Evolutionary conservation across 306 rosid genomes (phyloP).

Genomic region (Begonia fuchsioides): DNA sequence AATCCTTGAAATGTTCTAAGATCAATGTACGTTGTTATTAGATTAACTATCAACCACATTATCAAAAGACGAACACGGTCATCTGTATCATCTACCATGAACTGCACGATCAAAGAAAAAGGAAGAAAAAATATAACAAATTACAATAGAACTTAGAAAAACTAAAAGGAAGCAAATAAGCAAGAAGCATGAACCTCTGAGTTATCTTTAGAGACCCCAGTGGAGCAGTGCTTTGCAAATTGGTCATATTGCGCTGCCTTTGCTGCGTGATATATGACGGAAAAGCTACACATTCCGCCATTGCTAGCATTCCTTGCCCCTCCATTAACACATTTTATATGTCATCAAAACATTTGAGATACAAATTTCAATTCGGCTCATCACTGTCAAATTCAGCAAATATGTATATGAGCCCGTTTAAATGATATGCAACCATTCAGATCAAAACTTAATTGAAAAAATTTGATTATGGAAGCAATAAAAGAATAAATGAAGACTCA

Average conservation of each 20-base stretch:
- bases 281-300: conserved; percentile 60
- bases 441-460: not conserved
- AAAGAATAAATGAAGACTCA: not conserved
- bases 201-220: conserved; percentile 12
- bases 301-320: conserved; percentile 12
- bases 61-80: not conserved
- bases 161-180: conserved; percentile 4
- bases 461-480: not conserved
- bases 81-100: not conserved
- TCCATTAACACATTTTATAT: conserved; percentile 32
- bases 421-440: not conserved
- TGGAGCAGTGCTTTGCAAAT: conserved; percentile 12
- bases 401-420: not conserved
- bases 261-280: conserved; percentile 38
- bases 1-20: not conserved
- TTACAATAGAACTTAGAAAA: not conserved
- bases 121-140: not conserved
- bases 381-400: not conserved
- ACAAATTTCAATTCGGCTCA: conserved; percentile 9
- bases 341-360: conserved; percentile 6
- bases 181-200: conserved; percentile 25
- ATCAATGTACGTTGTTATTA: not conserved
- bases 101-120: not conserved
- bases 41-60: not conserved
- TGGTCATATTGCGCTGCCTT: conserved; percentile 17